phyloP scores from a whole-genome alignment of 257 asterid species.

The Leonotis leonurus region DNA sequence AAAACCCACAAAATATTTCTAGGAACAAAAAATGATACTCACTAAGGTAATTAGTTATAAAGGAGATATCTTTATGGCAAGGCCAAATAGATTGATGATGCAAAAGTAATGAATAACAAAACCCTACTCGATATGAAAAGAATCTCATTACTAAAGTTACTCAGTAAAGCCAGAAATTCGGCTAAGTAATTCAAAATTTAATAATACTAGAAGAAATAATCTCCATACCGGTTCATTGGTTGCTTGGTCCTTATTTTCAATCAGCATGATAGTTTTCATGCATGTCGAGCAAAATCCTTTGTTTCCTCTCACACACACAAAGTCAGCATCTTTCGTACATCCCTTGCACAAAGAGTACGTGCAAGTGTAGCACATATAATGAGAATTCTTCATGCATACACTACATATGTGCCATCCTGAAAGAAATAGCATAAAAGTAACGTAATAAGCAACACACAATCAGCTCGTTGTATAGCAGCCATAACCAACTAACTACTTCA shows the following conservation, averaged over 20 bases:
- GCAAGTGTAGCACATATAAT: conserved; percentile 86
- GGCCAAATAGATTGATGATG: not conserved
- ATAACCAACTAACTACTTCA: too few relatives aligned
- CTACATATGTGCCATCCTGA: conserved; percentile 99
- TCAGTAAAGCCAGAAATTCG: not conserved
- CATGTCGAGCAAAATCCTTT: conserved; percentile 89
- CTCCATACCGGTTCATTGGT: conserved; percentile 58
- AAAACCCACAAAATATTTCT: not conserved
- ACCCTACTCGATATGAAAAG: not conserved
- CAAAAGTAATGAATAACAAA: not conserved
- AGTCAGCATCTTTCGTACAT: conserved; percentile 67
- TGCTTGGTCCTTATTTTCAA: conserved; percentile 74
- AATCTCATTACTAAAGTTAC: not conserved
- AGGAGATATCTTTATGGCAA: not conserved
- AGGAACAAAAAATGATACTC: too few relatives aligned
- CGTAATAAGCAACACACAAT: conserved; percentile 4
- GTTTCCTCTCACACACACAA: conserved; percentile 61
- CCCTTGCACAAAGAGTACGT: conserved; percentile 95
- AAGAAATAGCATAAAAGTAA: conserved; percentile 26
- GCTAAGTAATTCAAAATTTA: not conserved
- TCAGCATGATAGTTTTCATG: conserved; percentile 81
- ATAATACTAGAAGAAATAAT: conserved; percentile 10
- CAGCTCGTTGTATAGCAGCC: too few relatives aligned
- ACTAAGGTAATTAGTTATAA: too few relatives aligned
- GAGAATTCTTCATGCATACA: conserved; percentile 66